These are phyloP conservation scores for Boletales sp. DNA, from an alignment of 768 basidiomycete species.

Conservation along the genomic window DNA sequence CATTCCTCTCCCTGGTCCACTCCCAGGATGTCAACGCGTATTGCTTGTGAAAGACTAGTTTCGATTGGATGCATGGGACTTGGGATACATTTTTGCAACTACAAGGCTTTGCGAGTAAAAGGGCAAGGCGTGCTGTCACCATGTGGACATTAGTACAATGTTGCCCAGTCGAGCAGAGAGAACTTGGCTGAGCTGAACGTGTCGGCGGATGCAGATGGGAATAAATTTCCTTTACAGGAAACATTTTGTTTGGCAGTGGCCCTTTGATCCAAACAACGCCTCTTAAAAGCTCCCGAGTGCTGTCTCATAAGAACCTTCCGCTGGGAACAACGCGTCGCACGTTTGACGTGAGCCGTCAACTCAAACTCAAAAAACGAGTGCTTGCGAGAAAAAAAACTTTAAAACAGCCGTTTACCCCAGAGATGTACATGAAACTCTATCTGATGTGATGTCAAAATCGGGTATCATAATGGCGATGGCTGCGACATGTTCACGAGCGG, in stretches of 20 bases:
- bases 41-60: too few relatives aligned
- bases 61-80: too few relatives aligned
- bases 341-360: too few relatives aligned
- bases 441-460: neutral
- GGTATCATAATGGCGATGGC: slow-evolving; percentile 10
- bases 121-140: too few relatives aligned
- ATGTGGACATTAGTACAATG: neutral
- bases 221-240: slow-evolving; percentile 9
- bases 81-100: too few relatives aligned
- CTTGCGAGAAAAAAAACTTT: neutral
- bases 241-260: slow-evolving; percentile 11
- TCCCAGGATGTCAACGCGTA: too few relatives aligned
- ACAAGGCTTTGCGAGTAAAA: neutral
- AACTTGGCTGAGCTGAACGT: too few relatives aligned
- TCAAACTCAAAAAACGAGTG: neutral
- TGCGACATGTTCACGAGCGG: neutral
- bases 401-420: neutral
- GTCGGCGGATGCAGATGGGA: slow-evolving; percentile 8
- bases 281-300: too few relatives aligned
- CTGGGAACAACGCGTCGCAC: too few relatives aligned
- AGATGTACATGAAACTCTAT: neutral
- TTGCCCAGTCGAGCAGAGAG: too few relatives aligned
- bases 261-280: slow-evolving; percentile 15
- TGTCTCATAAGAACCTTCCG: too few relatives aligned
- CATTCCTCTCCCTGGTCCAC: too few relatives aligned